Percentiles rank a stretch among this genome's conserved stretches.
These are phyloP conservation scores for Penicillium parvum DNA, from an alignment of 495 filamentous ascomycete genomes.

Conservation along the genomic window DNA sequence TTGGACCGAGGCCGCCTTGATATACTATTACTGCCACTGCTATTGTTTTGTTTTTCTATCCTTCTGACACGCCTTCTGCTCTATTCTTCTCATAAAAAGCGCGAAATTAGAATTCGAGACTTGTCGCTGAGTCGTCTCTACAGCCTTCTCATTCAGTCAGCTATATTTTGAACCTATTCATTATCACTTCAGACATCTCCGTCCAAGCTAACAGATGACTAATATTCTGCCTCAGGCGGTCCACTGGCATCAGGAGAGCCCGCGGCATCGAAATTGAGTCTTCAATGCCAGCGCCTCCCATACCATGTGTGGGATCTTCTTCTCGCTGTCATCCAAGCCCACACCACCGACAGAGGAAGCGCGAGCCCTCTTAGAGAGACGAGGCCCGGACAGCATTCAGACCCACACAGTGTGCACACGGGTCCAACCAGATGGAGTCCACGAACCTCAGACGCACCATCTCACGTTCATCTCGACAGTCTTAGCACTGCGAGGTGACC, in stretches of 20 bases:
- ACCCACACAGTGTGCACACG: constrained; percentile 27
- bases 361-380: constrained; percentile 37
- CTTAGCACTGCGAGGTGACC: constrained; percentile 73
- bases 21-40: background rate
- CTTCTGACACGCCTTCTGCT: too few relatives aligned
- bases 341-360: constrained; percentile 39
- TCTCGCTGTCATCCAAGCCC: constrained; percentile 39
- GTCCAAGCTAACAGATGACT: too few relatives aligned
- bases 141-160: too few relatives aligned
- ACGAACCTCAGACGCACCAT: constrained; percentile 27
- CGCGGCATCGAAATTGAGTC: background rate
- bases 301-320: constrained; percentile 65
- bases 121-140: too few relatives aligned
- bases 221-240: constrained; percentile 18
- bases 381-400: constrained; percentile 54
- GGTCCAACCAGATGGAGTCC: constrained; percentile 15
- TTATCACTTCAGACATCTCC: too few relatives aligned
- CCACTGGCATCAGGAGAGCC: constrained; percentile 10
- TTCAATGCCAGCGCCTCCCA: background rate
- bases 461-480: constrained; percentile 78
- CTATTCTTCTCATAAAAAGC: too few relatives aligned
- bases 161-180: too few relatives aligned
- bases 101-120: too few relatives aligned
- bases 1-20: constrained; percentile 20
- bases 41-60: too few relatives aligned